These are phyloP conservation scores for Mucor ambiguus DNA, from an alignment of 371 early-diverging fungal species.

Conservation along the genomic window DNA sequence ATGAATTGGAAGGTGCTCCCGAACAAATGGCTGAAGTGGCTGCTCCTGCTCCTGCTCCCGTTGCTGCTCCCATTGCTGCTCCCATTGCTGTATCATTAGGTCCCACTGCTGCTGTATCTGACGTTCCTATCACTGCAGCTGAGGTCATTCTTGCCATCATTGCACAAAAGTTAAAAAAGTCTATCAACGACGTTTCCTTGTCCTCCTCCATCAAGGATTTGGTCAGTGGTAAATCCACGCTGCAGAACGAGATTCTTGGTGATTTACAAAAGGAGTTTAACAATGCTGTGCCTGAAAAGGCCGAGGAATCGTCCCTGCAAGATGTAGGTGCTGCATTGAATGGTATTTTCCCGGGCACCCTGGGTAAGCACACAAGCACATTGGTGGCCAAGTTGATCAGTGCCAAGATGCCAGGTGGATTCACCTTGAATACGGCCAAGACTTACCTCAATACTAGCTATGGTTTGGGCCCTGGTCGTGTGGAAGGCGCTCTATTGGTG, in stretches of 20 bases:
- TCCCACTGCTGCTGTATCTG: constrained; percentile 78
- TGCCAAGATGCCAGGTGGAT: constrained; percentile 94
- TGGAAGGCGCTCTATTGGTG: constrained; percentile 79
- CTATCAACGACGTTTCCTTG: constrained; percentile 73
- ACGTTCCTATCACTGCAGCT: constrained; percentile 61
- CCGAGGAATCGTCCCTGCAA: constrained; percentile 86
- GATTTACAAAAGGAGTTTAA: constrained; percentile 94
- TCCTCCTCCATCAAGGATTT: constrained; percentile 89
- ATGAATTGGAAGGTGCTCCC: constrained; percentile 75
- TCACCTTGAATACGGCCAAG: constrained; percentile 80
- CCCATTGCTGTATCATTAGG: constrained; percentile 45
- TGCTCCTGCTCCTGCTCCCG: constrained; percentile 38
- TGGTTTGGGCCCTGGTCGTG: constrained; percentile 85
- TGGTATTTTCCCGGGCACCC: constrained; percentile 60
- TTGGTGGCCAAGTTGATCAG: constrained; percentile 83
- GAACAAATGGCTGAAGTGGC: constrained; percentile 47
- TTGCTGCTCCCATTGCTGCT: constrained; percentile 57
- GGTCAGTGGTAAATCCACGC: constrained; percentile 92
- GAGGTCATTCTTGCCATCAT: constrained; percentile 81
- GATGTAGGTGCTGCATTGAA: constrained; percentile 80
- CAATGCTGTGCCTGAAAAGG: constrained; percentile 83
- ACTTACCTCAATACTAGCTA: constrained; percentile 65
- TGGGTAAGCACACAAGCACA: constrained; percentile 83
- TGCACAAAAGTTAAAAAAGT: constrained; percentile 91
- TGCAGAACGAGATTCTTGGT: constrained; percentile 96